Evolutionary conservation across 2,329 filamentous ascomycete species (phyloP).

Genomic region (Arthrocladium fulminans): DNA sequence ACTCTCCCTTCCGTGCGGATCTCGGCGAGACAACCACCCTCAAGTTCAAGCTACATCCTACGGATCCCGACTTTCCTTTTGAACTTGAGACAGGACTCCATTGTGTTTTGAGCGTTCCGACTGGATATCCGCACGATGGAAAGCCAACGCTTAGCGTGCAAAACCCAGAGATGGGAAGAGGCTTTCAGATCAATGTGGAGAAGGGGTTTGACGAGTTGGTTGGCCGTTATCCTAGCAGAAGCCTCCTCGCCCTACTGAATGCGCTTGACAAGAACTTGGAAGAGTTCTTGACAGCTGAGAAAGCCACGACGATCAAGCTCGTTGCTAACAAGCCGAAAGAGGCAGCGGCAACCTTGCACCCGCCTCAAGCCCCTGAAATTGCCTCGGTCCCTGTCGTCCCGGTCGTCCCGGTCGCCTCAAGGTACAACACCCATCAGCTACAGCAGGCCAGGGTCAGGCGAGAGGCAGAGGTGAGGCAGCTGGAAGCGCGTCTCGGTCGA

Average conservation of each 20-base stretch:
- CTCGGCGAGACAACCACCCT: constrained; percentile 48
- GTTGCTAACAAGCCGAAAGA: constrained; percentile 49
- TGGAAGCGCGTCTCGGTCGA: constrained; percentile 66
- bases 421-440: constrained; percentile 44
- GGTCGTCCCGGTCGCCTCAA: constrained; percentile 11
- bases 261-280: constrained; percentile 66
- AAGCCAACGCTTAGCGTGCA: constrained; percentile 53
- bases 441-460: constrained; percentile 54
- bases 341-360: background rate
- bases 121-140: constrained; percentile 49
- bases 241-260: constrained; percentile 59
- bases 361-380: background rate
- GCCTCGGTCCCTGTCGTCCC: constrained; percentile 3
- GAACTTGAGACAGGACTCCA: constrained; percentile 58
- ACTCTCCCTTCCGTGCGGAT: constrained; percentile 41
- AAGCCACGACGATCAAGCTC: constrained; percentile 64
- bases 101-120: constrained; percentile 59
- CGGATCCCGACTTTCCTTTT: constrained; percentile 77
- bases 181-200: constrained; percentile 68
- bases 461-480: constrained; percentile 58
- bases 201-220: constrained; percentile 61
- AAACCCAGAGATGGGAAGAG: constrained; percentile 62
- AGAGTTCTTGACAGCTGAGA: constrained; percentile 57
- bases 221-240: constrained; percentile 44
- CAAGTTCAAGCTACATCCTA: constrained; percentile 58